Evolutionary conservation across 2,329 filamentous ascomycete genomes (phyloP), one percentile per base, ranked within the genome.

Genomic region (Sarocladium strictum): DNA sequence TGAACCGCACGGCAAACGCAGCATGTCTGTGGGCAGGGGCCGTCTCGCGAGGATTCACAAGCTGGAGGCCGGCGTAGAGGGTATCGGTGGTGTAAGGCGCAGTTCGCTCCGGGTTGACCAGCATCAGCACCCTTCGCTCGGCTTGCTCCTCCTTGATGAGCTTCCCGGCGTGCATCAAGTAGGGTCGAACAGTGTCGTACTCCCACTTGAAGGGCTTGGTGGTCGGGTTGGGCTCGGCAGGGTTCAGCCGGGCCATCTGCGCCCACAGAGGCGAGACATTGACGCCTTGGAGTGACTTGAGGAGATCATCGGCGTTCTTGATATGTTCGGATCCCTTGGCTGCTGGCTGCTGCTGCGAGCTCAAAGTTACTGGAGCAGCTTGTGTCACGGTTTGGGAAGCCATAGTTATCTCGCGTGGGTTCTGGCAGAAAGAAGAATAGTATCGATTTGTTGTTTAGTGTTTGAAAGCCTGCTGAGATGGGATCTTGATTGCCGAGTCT

Each of bases 51-150:
- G 78, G 77, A 69, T 77, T 74, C 3, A 81, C 76, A 0, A 81
- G 68, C 62, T 81, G 79, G 1, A 80, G 69, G 3, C 78, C 78
- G 1, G 74, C 77, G 57, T 81, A 81, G 11, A 82, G 61, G 1
- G 77, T 80, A 61, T 81, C 79, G 2, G 77, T 80, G 1, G 77
- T 80, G 60, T 71, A 79, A 0, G 78, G 78, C 0, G 74, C 74
- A 56, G 72, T 15, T 21, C 40, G 17, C 54, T 9, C 24, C 3
- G 69, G 69, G 53, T 72, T 72, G 1, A 67, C 60, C 2, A 72
- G 62, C 69, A 72, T 72, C 6, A 67, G 53, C 1, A 72, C 70
- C 5, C 69, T 58, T 5, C 70, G 60, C 59, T 72, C 69, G 4
- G 69, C 69, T 58, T 72, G 61, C 49, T 69, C 58, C 37, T 65